Conservation (phyloP, 2,329 filamentous ascomycete genomes). For the Neofusicoccum sp. region DNA sequence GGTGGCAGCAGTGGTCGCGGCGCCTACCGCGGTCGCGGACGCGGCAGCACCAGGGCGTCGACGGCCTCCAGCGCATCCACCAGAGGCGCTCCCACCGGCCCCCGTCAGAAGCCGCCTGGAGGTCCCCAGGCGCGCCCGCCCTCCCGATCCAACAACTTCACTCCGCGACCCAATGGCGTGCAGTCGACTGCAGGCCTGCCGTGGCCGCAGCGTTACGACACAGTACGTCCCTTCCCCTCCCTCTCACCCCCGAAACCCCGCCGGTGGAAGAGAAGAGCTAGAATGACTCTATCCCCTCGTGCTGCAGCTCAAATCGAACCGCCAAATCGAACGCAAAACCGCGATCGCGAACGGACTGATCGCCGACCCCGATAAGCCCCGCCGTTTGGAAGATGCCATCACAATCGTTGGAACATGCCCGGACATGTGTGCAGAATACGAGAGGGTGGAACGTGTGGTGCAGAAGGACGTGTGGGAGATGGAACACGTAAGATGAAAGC, state of each 20-base stretch:
- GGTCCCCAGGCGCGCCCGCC: slow-evolving; percentile 1
- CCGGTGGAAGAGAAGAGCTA: slow-evolving; percentile 11
- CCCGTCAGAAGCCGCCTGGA: slow-evolving; percentile 9
- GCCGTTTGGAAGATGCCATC: slow-evolving; percentile 58
- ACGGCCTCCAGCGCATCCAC: not conserved
- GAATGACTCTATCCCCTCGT: slow-evolving; percentile 15
- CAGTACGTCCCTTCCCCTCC: slow-evolving; percentile 11
- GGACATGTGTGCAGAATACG: slow-evolving; percentile 64
- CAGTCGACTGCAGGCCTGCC: slow-evolving; percentile 1
- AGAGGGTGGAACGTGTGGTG: slow-evolving; percentile 60
- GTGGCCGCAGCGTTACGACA: slow-evolving; percentile 15
- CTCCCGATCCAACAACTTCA: not conserved
- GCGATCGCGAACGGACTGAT: slow-evolving; percentile 56
- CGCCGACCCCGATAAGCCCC: slow-evolving; percentile 60
- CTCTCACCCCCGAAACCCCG: not conserved
- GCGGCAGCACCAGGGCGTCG: not conserved
- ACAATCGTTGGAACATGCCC: slow-evolving; percentile 61
- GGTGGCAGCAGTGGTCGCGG: not conserved
- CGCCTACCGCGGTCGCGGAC: not conserved
- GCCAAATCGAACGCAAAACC: slow-evolving; percentile 17
- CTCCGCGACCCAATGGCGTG: not conserved
- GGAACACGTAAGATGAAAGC: slow-evolving; percentile 52
- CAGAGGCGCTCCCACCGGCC: slow-evolving; percentile 6
- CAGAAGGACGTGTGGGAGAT: slow-evolving; percentile 61
- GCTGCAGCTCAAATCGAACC: slow-evolving; percentile 21